Evolutionary conservation across 1,284 basidiomycete genomes (phyloP), one percentile per base, ranked within the genome.

Genomic region (Apiotrichum gamsii): DNA sequence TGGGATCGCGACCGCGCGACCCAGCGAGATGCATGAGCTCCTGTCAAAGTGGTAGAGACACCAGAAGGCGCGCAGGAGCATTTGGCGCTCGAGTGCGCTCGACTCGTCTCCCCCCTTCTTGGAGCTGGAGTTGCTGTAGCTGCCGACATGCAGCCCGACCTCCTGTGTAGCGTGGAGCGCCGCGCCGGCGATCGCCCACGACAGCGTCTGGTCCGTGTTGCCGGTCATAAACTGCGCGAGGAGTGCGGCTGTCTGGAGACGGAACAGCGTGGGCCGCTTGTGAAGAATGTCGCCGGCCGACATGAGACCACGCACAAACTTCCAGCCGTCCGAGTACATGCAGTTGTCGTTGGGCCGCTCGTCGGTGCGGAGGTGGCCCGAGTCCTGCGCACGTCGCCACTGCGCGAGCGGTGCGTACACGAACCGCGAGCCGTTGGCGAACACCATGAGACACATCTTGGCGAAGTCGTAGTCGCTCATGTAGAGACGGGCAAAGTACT

Each of bases 151-250:
- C n/a, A 70, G 62, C 6, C 64, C 66, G 20, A 70, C 57, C 37
- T 69, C 67, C 54, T 71, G 58, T 0, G 82, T 82, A 3, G 83
- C 68, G 8, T 83, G 77, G 25, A 86, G 76, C 13, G 83, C 84
- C 35, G 84, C 75, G 5, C 84, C 84, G 11, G 81, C 77, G 46
- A 83, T 72, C 0, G 81, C 78, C 85, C 85, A 87, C 47, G 79
- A 80, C 5, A 82, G 77, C 44, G 84, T 82, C 1, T 81, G 81
- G 0, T 80, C 77, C 1, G 82, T 80, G 10, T 80, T 78, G 5
- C 80, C 80, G 52, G 80, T 76, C 54, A 70, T 60, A 61, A 69
- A 73, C 40, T 39, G 60, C 44, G 61, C 72, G 51, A 52, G 59
- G 15, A 73, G 58, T 62, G 62, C 71, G 46, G 79, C 78, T 1